Evolutionary conservation across 2,329 filamentous ascomycete species (phyloP), one percentile per base, ranked within the genome.

Genomic region (Phoma sp.): DNA sequence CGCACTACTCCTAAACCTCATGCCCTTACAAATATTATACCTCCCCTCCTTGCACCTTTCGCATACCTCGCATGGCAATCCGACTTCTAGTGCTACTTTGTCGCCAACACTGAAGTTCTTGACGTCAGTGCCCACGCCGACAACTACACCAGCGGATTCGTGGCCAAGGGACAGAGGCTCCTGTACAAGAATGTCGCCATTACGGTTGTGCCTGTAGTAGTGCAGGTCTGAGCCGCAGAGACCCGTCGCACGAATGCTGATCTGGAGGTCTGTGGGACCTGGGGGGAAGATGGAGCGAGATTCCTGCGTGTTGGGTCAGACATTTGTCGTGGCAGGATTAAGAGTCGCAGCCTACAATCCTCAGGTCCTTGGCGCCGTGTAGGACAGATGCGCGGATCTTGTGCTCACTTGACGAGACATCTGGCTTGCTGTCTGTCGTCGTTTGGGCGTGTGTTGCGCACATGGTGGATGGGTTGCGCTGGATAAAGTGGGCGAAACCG

Each of bases 71-170:
- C 94, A 98, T 0, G 92, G 91, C 47, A 91, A 84, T 45, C 94
- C 94, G 13, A 96, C 94, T 81, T 98, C 94, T 37, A 98, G 81
- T n/a, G 94, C 92, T 19, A 97, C 89, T 66, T 90, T 88, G 78
- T 97, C 93, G 54, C 93, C 93, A 10, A 82, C 72, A 63, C 84
- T 79, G 60, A 96, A 84, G 29, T 76, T 77, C 38, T 79, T 85
- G 6, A 92, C 88, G 12, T 79, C 79, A 1, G 82, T 73, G 19
- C 92, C 92, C 36, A 91, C 81, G 40, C 85, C 84, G 49, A 92
- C 85, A 36, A 98, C 82, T 25, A 90, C 88, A 55, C 92, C 93
- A 8, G 91, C 84, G 13, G 92, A 93, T 73, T 90, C 88, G 73
- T 90, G 88, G 64, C 88, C 88, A 0, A 96, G 85, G 13, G 92